Percentiles rank a stretch among this genome's conserved stretches.
Evolutionary conservation across 2,329 filamentous ascomycete genomes (phyloP).

Genomic region (Orbilia brochopaga): DNA sequence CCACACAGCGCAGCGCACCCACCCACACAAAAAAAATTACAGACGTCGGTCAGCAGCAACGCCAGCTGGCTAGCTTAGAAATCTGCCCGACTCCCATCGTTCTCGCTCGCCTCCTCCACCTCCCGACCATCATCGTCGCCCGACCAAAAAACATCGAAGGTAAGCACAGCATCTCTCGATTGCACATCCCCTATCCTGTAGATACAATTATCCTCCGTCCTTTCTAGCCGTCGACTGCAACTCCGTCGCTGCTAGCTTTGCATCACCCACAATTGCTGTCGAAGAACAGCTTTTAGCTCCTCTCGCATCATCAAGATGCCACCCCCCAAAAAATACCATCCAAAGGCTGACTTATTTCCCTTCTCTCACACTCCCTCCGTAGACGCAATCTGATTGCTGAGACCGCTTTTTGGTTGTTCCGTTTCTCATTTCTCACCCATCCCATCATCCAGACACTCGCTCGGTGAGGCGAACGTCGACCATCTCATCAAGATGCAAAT

Average conservation of each 20-base stretch:
- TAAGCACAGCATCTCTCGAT: slow-evolving; percentile 17
- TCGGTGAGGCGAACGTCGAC: slow-evolving; percentile 39
- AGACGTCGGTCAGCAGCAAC: slow-evolving; percentile 4
- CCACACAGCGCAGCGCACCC: neutral
- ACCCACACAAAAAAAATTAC: slow-evolving; percentile 18
- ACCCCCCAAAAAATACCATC: neutral
- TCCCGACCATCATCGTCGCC: slow-evolving; percentile 32
- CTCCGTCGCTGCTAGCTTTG: no score
- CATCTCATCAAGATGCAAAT: slow-evolving; percentile 68
- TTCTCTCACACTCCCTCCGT: slow-evolving; percentile 11
- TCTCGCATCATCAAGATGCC: no score
- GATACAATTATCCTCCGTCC: neutral
- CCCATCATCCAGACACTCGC: slow-evolving; percentile 38
- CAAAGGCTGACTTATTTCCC: slow-evolving; percentile 20
- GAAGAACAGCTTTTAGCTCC: no score
- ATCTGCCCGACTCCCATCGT: slow-evolving; percentile 18
- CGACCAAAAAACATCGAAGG: slow-evolving; percentile 51
- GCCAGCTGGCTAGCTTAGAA: slow-evolving; percentile 33
- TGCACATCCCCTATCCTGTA: neutral
- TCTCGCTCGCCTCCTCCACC: slow-evolving; percentile 3
- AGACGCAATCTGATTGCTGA: slow-evolving; percentile 51
- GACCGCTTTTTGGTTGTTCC: slow-evolving; percentile 48
- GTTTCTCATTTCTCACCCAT: slow-evolving; percentile 12
- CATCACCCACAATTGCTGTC: no score
- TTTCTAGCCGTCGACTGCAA: no score